These are phyloP conservation scores for Boletellus emodensis DNA, from an alignment of 768 basidiomycete species.

Conservation along the genomic window DNA sequence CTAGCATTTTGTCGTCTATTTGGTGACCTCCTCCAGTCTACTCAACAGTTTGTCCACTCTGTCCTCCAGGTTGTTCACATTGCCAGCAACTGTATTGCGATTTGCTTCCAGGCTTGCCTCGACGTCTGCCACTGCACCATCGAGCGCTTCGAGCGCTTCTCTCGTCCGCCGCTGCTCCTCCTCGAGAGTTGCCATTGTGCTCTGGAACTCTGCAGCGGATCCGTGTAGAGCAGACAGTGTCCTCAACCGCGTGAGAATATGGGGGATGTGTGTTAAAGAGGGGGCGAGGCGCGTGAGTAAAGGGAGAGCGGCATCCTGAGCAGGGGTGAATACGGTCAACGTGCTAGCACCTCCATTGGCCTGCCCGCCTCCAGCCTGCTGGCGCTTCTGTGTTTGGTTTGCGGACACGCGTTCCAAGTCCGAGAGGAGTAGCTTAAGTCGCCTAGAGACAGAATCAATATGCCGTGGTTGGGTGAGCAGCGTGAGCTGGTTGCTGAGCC, in stretches of 20 bases:
- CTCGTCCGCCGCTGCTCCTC: constrained; percentile 65
- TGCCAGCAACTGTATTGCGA: constrained; percentile 61
- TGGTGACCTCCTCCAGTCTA: constrained; percentile 38
- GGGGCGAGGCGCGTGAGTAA: constrained; percentile 68
- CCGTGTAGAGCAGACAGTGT: constrained; percentile 81
- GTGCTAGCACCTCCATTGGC: constrained; percentile 9
- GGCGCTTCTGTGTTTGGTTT: constrained; percentile 30
- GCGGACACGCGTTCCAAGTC: constrained; percentile 82
- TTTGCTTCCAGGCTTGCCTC: constrained; percentile 78
- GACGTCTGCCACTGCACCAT: constrained; percentile 63
- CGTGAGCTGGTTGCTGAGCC: constrained; percentile 80
- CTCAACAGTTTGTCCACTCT: constrained; percentile 47
- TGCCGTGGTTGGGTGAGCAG: constrained; percentile 94
- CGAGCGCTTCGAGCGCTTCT: constrained; percentile 63
- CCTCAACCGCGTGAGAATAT: constrained; percentile 83
- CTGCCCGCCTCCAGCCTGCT: neutral
- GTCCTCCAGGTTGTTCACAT: constrained; percentile 67
- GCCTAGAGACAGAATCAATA: constrained; percentile 90
- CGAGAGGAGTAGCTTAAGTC: constrained; percentile 86
- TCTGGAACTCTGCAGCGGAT: constrained; percentile 74
- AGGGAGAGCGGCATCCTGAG: constrained; percentile 63
- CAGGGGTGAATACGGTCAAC: constrained; percentile 23
- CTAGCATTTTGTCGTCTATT: constrained; percentile 2
- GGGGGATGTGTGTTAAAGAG: constrained; percentile 77
- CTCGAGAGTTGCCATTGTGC: constrained; percentile 60